Base-by-base conservation (phyloP, 1,284 basidiomycete species). In the Cutaneotrichosporon dermatis region DNA sequence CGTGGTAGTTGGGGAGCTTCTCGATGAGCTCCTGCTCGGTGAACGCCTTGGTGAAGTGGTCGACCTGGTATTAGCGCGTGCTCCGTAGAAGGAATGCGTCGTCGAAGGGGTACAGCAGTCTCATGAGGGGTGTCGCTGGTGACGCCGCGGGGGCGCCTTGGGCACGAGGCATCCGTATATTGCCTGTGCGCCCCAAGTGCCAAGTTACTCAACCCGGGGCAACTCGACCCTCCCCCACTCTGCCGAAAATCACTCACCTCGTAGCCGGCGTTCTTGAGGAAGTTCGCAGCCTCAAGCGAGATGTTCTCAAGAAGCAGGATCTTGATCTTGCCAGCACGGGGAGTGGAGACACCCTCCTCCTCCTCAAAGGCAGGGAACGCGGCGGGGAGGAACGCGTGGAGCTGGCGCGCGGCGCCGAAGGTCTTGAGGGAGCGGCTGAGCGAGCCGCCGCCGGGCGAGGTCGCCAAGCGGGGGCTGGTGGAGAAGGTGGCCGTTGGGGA, bases 271-370 rank as follows among this genome's bases (percentile, higher is more conserved):
- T 85, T 82, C 67, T 84, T 84, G 80, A 99, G 88, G 61, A 87
- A 83, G 39, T 82, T 79, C 56, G 96, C 91, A 25, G 96, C 96
- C 44, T 92, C 90, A 74, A 88, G 84, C 78, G 88, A 93, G 82
- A 99, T 94, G 76, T 98, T 98, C 80, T 98, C 95, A 64, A 99
- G 83, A 54, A 99, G 80, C 58, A 99, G 83, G 53, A 98, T 65
- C 62, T 58, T 71, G 44, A 72, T 61, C 58, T 72, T 74, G 41
- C 72, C 73, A 51, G 73, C 69, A 59, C 71, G 66, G 1, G 61
- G 61, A 2, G 63, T 67, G 34, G 56, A 59, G 42, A 52, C 64
- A 37, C 67, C 69, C 54, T 67, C 69, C 46, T 56, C 57, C 54
- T 68, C 69, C 53, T 65, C 64, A 46, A 60, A 48, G 37, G 68